These are phyloP conservation scores for Darksidea phi DNA, from an alignment of 495 filamentous ascomycete genomes.

Conservation along the genomic window DNA sequence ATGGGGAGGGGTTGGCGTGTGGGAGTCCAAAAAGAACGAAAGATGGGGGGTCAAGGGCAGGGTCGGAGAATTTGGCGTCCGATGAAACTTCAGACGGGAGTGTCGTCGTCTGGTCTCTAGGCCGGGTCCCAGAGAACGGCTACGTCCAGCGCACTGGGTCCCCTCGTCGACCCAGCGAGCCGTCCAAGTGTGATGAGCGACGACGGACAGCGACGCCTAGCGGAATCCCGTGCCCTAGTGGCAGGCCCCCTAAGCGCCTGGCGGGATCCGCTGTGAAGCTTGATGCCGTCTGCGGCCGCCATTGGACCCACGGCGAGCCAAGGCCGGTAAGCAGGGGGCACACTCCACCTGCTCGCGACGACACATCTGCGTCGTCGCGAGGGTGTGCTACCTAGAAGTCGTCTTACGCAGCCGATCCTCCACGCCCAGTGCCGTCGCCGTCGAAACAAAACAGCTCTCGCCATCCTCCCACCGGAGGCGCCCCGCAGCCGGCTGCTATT, in stretches of 20 bases:
- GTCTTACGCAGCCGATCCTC: not conserved
- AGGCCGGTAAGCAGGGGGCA: conserved; percentile 11
- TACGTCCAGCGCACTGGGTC: conserved; percentile 17
- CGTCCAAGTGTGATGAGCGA: conserved; percentile 7
- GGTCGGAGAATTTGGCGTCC: not conserved
- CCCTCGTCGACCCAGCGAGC: conserved; percentile 8
- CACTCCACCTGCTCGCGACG: not conserved
- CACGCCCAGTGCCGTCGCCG: not conserved
- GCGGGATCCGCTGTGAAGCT: conserved; percentile 8
- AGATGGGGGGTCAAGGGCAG: not conserved
- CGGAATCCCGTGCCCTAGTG: conserved; percentile 11
- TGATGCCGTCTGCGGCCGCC: conserved; percentile 11
- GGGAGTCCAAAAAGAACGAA: too few relatives aligned
- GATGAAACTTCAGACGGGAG: not conserved
- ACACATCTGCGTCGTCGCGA: conserved; percentile 14
- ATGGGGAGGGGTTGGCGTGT: conserved; percentile 1
- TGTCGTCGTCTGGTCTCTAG: conserved; percentile 6
- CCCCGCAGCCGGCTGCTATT: not conserved
- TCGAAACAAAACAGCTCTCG: conserved; percentile 9
- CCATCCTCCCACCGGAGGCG: not conserved
- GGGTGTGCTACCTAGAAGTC: not conserved
- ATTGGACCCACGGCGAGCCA: conserved; percentile 21
- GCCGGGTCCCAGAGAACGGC: conserved; percentile 8
- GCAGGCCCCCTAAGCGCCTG: conserved; percentile 20
- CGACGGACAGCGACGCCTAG: not conserved